A percentile compares a stretch with the other conserved stretches of the same genome.
Conservation (phyloP, 1,284 basidiomycete species). For the Pyrrhoderma noxium region DNA sequence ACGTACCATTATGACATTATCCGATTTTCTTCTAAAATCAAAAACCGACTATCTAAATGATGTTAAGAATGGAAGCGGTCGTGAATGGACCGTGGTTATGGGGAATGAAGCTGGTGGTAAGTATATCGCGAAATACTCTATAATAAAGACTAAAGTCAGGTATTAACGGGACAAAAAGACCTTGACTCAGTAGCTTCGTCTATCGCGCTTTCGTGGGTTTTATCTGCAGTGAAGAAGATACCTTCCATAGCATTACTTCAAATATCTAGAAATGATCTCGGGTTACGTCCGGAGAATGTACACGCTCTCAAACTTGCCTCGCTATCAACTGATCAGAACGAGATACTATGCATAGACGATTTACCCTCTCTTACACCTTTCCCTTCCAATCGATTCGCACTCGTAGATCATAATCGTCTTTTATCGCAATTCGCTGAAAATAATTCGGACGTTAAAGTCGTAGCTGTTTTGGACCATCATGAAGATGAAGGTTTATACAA, state of each 20-base stretch:
- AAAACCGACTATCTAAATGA: conserved; percentile 42
- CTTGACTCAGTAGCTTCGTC: conserved; percentile 83
- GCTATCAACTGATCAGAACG: conserved; percentile 37
- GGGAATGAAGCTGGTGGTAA: conserved; percentile 91
- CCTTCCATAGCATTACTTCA: conserved; percentile 71
- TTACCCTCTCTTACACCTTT: conserved; percentile 39
- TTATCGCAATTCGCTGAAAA: conserved; percentile 40
- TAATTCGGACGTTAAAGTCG: conserved; percentile 45
- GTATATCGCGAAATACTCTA: conserved; percentile 21
- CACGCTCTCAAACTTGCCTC: conserved; percentile 59
- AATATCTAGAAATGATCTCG: conserved; percentile 61
- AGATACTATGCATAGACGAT: conserved; percentile 57
- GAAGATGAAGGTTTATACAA: conserved; percentile 72
- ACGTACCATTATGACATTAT: too few species aligned
- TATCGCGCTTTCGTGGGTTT: conserved; percentile 73
- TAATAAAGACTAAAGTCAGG: neutral
- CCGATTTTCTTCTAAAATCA: conserved; percentile 31
- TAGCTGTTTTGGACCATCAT: conserved; percentile 90
- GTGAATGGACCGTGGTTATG: conserved; percentile 77
- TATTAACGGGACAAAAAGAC: conserved; percentile 42
- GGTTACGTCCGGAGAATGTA: conserved; percentile 82
- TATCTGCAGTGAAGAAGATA: conserved; percentile 40
- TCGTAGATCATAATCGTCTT: conserved; percentile 88
- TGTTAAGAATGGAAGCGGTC: conserved; percentile 33
- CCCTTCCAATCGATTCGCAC: conserved; percentile 59